Conservation (phyloP, 208 protist species). For the Blechomonas ayalai region DNA sequence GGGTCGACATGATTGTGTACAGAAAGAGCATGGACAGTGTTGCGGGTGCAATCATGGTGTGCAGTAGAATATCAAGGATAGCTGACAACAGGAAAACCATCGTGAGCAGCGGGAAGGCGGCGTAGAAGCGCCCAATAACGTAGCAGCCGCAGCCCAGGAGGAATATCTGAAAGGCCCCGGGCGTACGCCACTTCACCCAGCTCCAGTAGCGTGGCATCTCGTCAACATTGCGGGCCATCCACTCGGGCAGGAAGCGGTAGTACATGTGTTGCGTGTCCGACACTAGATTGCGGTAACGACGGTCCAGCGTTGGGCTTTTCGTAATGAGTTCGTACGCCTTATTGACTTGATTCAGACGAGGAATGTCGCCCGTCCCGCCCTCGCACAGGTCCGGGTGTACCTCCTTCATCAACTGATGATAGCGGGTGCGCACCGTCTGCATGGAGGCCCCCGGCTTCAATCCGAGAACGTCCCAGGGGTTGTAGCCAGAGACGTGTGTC, state of each 20-base stretch:
- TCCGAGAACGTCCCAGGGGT: constrained; percentile 80
- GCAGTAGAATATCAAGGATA: constrained; percentile 60
- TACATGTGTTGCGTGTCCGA: constrained; percentile 84
- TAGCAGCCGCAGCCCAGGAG: constrained; percentile 54
- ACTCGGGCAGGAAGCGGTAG: constrained; percentile 84
- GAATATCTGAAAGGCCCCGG: constrained; percentile 58
- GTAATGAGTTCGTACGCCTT: constrained; percentile 87
- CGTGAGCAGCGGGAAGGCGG: constrained; percentile 60
- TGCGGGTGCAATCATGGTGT: constrained; percentile 84
- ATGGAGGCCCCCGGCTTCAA: constrained; percentile 61
- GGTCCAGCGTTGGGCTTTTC: constrained; percentile 82
- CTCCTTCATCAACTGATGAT: constrained; percentile 81
- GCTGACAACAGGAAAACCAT: constrained; percentile 54
- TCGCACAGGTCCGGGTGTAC: constrained; percentile 76
- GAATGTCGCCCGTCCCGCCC: constrained; percentile 68
- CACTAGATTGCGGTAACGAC: constrained; percentile 81
- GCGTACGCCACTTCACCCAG: constrained; percentile 79
- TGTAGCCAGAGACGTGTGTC: constrained; percentile 55
- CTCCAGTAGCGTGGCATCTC: constrained; percentile 90
- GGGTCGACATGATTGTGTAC: constrained; percentile 71
- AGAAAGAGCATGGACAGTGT: constrained; percentile 79
- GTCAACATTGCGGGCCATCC: constrained; percentile 88
- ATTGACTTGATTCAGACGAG: constrained; percentile 79
- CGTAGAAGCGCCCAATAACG: constrained; percentile 70
- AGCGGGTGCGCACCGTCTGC: constrained; percentile 69